Conservation (phyloP, 192 early-diverging fungal genomes). For the Coemansia erecta region DNA sequence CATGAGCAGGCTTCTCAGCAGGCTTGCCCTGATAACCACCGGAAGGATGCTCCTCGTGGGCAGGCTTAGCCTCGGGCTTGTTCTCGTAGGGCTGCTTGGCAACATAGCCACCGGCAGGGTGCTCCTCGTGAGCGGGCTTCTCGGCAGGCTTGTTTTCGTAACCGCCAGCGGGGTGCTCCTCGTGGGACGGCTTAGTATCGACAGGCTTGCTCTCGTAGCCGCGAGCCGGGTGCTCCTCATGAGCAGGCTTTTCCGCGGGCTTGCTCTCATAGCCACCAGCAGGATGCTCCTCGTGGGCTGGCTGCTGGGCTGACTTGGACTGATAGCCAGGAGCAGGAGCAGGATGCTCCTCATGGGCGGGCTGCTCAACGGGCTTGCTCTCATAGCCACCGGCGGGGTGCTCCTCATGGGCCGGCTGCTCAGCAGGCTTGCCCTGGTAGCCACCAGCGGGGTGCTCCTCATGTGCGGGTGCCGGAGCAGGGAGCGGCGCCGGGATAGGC, state of each 20-base stretch:
- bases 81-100: not conserved
- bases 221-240: slow-evolving; percentile 16
- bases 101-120: not conserved
- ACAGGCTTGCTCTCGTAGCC: slow-evolving; percentile 3
- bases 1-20: not conserved
- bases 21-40: not conserved
- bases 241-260: slow-evolving; percentile 5
- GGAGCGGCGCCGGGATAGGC: slow-evolving; percentile 6
- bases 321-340: slow-evolving; percentile 3
- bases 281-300: slow-evolving; percentile 22
- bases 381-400: slow-evolving; percentile 5
- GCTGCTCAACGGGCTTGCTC: not conserved
- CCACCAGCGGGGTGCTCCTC: slow-evolving; percentile 12
- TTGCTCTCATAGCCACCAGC: slow-evolving; percentile 8
- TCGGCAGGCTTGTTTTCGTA: not conserved
- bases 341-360: slow-evolving; percentile 12
- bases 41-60: not conserved
- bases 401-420: slow-evolving; percentile 7
- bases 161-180: slow-evolving; percentile 10
- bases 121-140: slow-evolving; percentile 1
- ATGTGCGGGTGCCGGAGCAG: slow-evolving; percentile 8
- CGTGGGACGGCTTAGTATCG: slow-evolving; percentile 3
- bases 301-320: not conserved
- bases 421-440: not conserved
- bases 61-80: not conserved